phyloP scores from a whole-genome alignment of 352 stramenopile species.

The Phytophthora crassamura region DNA sequence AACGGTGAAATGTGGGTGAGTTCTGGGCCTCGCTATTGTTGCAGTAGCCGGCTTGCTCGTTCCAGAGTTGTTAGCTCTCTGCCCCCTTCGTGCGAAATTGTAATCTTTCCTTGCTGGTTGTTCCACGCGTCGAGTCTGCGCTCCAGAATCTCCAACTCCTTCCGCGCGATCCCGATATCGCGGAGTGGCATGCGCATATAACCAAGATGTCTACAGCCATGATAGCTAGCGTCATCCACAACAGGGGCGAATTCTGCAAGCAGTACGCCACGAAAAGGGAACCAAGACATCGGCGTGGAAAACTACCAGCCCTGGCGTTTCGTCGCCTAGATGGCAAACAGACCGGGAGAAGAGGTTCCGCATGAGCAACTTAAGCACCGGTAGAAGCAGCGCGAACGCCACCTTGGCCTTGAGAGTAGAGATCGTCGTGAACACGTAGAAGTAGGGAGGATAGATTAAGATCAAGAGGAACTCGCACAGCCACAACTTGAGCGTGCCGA shows the following conservation, averaged over 20 bases:
- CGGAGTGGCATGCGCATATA: constrained; percentile 1
- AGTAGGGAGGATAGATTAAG: constrained; percentile 1
- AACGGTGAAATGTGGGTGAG: too few species aligned
- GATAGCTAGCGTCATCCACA: constrained; percentile 13
- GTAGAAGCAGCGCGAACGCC: not conserved
- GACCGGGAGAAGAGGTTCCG: constrained; percentile 1
- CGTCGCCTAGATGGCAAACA: constrained; percentile 8
- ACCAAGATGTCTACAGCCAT: constrained; percentile 4
- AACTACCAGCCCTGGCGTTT: constrained; percentile 1
- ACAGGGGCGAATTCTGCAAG: constrained; percentile 16
- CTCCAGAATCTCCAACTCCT: constrained; percentile 1
- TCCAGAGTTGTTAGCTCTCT: too few species aligned
- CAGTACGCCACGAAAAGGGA: constrained; percentile 7
- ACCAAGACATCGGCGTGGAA: constrained; percentile 9
- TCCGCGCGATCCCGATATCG: not conserved
- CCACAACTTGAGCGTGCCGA: not conserved
- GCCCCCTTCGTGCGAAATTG: too few species aligned
- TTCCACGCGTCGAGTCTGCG: too few species aligned
- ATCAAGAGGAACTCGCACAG: constrained; percentile 1
- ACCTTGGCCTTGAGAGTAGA: not conserved
- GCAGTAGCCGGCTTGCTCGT: too few species aligned
- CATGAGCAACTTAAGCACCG: constrained; percentile 6
- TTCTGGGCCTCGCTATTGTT: too few species aligned
- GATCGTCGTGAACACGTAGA: constrained; percentile 4
- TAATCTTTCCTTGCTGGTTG: too few species aligned